These are phyloP conservation scores for Salix viminalis DNA, from an alignment of 345 rosid species.

Conservation along the genomic window DNA sequence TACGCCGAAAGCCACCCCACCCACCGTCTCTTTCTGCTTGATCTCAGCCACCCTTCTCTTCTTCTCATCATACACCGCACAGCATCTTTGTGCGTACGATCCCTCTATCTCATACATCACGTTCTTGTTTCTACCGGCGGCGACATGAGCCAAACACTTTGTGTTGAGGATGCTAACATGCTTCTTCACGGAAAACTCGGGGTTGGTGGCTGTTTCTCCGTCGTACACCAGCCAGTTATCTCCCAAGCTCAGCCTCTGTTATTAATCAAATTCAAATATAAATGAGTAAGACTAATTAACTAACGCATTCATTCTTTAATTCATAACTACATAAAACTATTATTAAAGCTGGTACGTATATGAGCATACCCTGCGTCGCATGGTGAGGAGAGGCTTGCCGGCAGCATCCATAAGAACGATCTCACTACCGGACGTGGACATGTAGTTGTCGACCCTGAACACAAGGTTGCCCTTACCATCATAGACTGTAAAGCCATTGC, in stretches of 20 bases:
- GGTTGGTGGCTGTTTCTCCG: slow-evolving; percentile 61
- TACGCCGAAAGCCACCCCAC: slow-evolving; percentile 60
- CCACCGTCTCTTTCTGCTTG: slow-evolving; percentile 51
- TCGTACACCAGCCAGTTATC: slow-evolving; percentile 82
- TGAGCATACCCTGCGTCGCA: slow-evolving; percentile 75
- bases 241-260: slow-evolving; percentile 60
- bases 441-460: slow-evolving; percentile 85
- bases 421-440: slow-evolving; percentile 39
- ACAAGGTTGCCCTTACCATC: slow-evolving; percentile 68
- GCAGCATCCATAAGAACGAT: slow-evolving; percentile 87
- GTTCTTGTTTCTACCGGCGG: background rate
- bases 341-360: too few species aligned
- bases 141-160: slow-evolving; percentile 55
- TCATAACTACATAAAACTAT: too few species aligned
- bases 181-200: slow-evolving; percentile 53
- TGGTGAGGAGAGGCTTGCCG: slow-evolving; percentile 83
- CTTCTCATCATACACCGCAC: slow-evolving; percentile 57
- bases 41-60: slow-evolving; percentile 61
- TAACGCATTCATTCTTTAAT: background rate
- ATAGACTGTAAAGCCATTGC: slow-evolving; percentile 89
- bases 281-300: background rate
- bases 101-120: slow-evolving; percentile 68
- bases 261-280: background rate
- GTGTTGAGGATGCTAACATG: slow-evolving; percentile 38
- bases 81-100: slow-evolving; percentile 60